Evolutionary conservation across 139 green algal species (phyloP), one percentile per base, ranked within the genome.

Genomic region (Chlamydomonas incerta): DNA sequence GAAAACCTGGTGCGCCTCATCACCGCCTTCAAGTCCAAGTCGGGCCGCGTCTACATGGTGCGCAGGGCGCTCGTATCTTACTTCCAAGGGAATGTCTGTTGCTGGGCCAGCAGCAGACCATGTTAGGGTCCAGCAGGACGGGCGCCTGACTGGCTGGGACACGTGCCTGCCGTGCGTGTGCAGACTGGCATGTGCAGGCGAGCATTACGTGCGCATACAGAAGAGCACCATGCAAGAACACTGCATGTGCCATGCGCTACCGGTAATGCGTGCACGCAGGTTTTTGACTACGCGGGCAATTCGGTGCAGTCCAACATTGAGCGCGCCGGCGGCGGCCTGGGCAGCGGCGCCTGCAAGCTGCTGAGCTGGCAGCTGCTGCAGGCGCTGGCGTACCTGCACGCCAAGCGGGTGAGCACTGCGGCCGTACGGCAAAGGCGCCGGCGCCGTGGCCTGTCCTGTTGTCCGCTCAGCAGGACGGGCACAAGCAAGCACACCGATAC

Each of bases 301-400:
- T 79, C 65, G 6, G 17, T 88, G 65, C 85, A 69, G 1, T 23
- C 81, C 15, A 37, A 85, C 26, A 34, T 90, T 24, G 26, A 60
- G 3, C 73, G 68, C 66, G 33, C 69, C 34, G 24, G 35, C 29
- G 8, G 15, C 5, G 87, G 87, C n/a, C 84, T 90, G 24, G 37
- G 65, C 11, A 55, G 65, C n/a, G 21, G 31, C 18, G 14, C 41
- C 5, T 62, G 74, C 31, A 90, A 88, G 81, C 28, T 87, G 41
- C 41, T 90, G 35, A 80, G 65, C 11, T 90, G 87, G 87, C 87
- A 90, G 80, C 80, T 90, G 35, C 73, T 90, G 23, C 81, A 87
- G 31, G 87, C 87, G 2, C 66, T 74, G 6, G 73, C 33, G 1
- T 81, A 77, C 74, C 55, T 90, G 73, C 87, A 90, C 81, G 50